Base-by-base conservation (phyloP, 1,139 yeast genomes). In the Geotrichum cucujoidarum region DNA sequence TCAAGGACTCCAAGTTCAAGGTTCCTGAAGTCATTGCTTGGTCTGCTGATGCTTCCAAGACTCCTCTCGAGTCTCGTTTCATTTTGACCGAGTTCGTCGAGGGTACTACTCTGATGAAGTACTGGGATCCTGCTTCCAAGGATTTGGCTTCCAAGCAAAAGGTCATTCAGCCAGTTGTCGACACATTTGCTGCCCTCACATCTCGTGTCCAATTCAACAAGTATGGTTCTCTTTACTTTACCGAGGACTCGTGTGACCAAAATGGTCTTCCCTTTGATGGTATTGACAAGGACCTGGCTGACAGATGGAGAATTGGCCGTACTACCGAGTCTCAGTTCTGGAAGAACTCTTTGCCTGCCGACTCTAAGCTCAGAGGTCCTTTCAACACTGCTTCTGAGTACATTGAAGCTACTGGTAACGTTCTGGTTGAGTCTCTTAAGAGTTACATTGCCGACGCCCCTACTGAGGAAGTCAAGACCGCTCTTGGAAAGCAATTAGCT, bases 241-340 rank as follows among this genome's bases (percentile, higher is more conserved):
- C 72, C 57, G 77, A 79, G 41, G 92, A 86, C 59, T 53, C 69
- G 2, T 67, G 71, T 40, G 73, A 71, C 53, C 64, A 65, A 30
- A 57, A 55, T 37, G 75, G 69, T 29, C 55, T 68, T 32, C 86
- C 95, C 3, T 84, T 83, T 57, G 87, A 81, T 18, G 92, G 85
- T 63, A 69, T 73, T 29, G 71, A 80, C 47, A 70, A 72, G 24
- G 66, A 65, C 27, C 69, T 85, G 48, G 70, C 71, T 44, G 76
- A 77, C 55, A 78, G 95, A 70, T 90, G 95, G 94, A 77, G 84
- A 63, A 81, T 92, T 57, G 97, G 98, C 1, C 94, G 95, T n/a
- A 78, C 88, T 36, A 81, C 80, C 34, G 97, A 90, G 67, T 76
- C 83, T 55, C 75, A 79, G 14, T 86, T 82, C 63, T 82, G 89